Conservation (phyloP, 148 eudicot genomes). For the Vaccinium vitisidaea region DNA sequence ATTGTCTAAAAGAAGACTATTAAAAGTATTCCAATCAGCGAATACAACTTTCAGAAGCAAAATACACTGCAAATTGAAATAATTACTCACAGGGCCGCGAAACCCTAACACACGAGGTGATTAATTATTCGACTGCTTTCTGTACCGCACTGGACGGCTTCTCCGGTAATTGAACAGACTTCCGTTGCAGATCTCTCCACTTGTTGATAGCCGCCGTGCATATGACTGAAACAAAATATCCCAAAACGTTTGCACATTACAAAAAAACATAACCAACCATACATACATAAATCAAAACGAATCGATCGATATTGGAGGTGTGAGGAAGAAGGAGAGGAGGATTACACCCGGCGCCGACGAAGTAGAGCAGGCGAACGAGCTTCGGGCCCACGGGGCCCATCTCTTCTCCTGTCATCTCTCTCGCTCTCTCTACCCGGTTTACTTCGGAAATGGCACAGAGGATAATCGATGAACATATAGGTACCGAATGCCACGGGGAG, state of each 20-base stretch:
- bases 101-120: not conserved
- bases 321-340: not conserved
- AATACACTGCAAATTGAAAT: not conserved
- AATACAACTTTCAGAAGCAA: not conserved
- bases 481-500: too few species aligned
- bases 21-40: not conserved
- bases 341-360: conserved; percentile 59
- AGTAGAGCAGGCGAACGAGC: conserved; percentile 44
- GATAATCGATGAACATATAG: too few species aligned
- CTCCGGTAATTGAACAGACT: conserved; percentile 19
- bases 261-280: too few species aligned
- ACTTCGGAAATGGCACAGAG: not conserved
- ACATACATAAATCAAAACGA: not conserved
- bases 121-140: conserved; percentile 6
- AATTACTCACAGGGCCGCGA: not conserved
- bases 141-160: conserved; percentile 13
- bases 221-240: conserved; percentile 20
- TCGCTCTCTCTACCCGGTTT: not conserved
- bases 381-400: conserved; percentile 35
- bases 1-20: not conserved
- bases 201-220: conserved; percentile 32
- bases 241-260: not conserved
- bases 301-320: not conserved
- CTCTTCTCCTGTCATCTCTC: conserved; percentile 37
- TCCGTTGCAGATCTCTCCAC: conserved; percentile 33